These are phyloP conservation scores for Trypanosoma mega DNA, from an alignment of 208 protist species.

Conservation along the genomic window DNA sequence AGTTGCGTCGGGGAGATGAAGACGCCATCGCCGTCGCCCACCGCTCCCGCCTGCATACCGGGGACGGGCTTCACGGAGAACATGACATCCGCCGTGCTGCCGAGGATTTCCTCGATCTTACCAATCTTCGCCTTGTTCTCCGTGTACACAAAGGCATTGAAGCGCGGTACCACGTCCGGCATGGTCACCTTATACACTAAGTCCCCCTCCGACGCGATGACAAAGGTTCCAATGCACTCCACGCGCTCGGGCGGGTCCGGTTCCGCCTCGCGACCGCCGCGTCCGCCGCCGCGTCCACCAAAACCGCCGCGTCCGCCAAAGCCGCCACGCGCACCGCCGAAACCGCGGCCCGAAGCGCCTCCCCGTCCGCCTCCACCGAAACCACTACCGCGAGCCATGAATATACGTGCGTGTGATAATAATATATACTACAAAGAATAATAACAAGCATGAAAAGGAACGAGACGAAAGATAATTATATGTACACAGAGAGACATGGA, in stretches of 20 bases:
- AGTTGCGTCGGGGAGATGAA: constrained; percentile 90
- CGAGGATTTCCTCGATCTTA: constrained; percentile 92
- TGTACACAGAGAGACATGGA: background rate
- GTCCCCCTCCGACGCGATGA: constrained; percentile 89
- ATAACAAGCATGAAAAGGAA: background rate
- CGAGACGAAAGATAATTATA: constrained; percentile 19
- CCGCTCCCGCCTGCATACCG: constrained; percentile 78
- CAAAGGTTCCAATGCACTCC: constrained; percentile 75
- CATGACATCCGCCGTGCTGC: constrained; percentile 84
- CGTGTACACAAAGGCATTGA: constrained; percentile 93
- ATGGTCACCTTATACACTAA: constrained; percentile 82
- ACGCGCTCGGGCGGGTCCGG: constrained; percentile 87
- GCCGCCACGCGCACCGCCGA: constrained; percentile 35
- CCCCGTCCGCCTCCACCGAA: constrained; percentile 32
- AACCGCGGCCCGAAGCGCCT: constrained; percentile 28
- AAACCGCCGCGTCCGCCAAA: constrained; percentile 31
- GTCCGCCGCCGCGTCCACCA: constrained; percentile 60
- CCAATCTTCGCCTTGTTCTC: constrained; percentile 91
- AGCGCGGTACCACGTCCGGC: constrained; percentile 69
- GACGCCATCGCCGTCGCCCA: constrained; percentile 82
- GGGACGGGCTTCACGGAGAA: constrained; percentile 90
- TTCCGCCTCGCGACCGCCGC: constrained; percentile 63
- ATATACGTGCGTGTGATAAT: background rate
- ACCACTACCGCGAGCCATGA: constrained; percentile 38
- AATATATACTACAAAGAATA: background rate